Percentiles rank a stretch among this genome's conserved stretches.
These are phyloP conservation scores for Penicillium sp. DNA, from an alignment of 2,329 filamentous ascomycete species.

Conservation along the genomic window DNA sequence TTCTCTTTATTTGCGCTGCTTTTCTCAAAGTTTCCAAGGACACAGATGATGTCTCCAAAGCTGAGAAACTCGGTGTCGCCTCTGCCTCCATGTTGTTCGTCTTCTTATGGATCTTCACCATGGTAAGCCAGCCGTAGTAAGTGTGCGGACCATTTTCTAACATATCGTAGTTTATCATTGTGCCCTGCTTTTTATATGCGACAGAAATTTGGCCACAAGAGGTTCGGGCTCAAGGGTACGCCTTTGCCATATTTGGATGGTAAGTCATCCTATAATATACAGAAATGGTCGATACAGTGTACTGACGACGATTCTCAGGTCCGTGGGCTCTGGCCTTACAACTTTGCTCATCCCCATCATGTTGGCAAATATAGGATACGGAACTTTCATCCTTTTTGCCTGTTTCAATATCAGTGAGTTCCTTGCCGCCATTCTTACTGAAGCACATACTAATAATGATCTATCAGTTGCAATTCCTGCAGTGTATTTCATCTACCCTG, in stretches of 20 bases:
- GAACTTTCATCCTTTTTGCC: not conserved
- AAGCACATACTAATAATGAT: not conserved
- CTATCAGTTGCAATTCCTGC: no score
- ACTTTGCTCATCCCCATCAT: not conserved
- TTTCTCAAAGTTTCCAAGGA: no score
- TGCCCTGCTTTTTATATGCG: not conserved
- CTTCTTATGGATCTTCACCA: conserved; percentile 15
- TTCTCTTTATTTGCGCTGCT: conserved; percentile 9
- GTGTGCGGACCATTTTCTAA: no score
- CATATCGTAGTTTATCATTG: no score
- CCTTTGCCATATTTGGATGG: conserved; percentile 1
- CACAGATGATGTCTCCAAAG: no score
- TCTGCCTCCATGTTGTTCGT: conserved; percentile 13
- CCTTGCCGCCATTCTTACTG: not conserved
- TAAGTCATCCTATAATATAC: not conserved
- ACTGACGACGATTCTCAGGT: no score
- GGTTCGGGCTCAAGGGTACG: not conserved
- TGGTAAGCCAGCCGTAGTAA: not conserved
- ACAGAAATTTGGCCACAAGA: conserved; percentile 5
- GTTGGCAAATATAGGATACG: not conserved
- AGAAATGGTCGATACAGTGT: no score
- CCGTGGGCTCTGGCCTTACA: no score
- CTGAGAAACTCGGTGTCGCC: not conserved
- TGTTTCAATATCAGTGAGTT: not conserved
- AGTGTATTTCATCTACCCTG: no score